phyloP scores from a whole-genome alignment of 768 basidiomycete genomes.

The Calocybe gangraenosa region DNA sequence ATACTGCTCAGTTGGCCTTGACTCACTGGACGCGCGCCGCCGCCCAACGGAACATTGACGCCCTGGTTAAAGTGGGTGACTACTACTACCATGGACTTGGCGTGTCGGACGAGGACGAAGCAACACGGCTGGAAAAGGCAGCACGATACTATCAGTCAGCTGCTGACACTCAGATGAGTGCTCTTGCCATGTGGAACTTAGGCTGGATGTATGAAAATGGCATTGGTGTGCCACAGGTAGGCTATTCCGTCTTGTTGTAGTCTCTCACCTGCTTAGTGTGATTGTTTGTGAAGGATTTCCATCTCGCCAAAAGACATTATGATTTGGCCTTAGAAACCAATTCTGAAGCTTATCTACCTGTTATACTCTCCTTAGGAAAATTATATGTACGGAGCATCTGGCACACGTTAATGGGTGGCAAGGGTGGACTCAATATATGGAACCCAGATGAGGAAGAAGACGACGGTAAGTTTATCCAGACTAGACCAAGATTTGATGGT shows the following conservation, averaged over 20 bases:
- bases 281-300: slow-evolving; percentile 66
- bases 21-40: slow-evolving; percentile 96
- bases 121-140: slow-evolving; percentile 77
- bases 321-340: slow-evolving; percentile 88
- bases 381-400: slow-evolving; percentile 81
- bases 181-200: slow-evolving; percentile 96
- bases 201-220: slow-evolving; percentile 99
- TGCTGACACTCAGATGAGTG: slow-evolving; percentile 87
- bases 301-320: slow-evolving; percentile 94
- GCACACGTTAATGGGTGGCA: slow-evolving; percentile 73
- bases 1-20: slow-evolving; percentile 78
- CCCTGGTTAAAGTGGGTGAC: slow-evolving; percentile 96
- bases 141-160: slow-evolving; percentile 94
- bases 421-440: slow-evolving; percentile 68
- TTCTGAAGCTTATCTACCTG: slow-evolving; percentile 84
- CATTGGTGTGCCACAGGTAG: slow-evolving; percentile 81
- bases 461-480: slow-evolving; percentile 19
- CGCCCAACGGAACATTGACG: slow-evolving; percentile 91
- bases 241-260: neutral
- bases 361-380: slow-evolving; percentile 75
- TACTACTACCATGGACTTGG: slow-evolving; percentile 93
- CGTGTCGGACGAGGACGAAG: slow-evolving; percentile 62
- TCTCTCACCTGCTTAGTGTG: neutral
- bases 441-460: slow-evolving; percentile 48
- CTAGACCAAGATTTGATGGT: neutral